phyloP scores from a whole-genome alignment of 106 monocot species.

The Platanthera zijinensis region DNA sequence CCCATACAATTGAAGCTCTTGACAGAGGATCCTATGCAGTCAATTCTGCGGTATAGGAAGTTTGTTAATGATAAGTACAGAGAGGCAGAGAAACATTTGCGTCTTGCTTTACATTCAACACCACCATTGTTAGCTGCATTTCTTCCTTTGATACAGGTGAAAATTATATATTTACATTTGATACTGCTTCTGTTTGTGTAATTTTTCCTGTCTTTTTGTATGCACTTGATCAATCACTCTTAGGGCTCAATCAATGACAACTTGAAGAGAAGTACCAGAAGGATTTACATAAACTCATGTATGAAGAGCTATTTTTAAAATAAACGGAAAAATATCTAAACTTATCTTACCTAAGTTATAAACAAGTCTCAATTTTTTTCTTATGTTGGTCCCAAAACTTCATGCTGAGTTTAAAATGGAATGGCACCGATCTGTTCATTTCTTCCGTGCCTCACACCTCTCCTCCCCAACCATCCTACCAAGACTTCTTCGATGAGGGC shows the following conservation, averaged over 20 bases:
- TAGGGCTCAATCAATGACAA: not conserved
- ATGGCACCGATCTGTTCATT: no score
- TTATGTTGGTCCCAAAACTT: no score
- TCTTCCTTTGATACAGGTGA: constrained; percentile 64
- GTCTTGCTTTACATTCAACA: constrained; percentile 52
- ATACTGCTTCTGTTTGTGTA: not conserved
- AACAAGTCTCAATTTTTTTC: no score
- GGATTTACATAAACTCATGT: no score
- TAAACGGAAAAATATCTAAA: no score
- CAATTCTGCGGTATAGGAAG: constrained; percentile 23
- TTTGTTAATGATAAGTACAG: constrained; percentile 33
- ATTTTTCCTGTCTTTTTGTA: not conserved
- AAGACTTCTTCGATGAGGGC: no score
- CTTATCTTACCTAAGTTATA: no score
- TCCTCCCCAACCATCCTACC: no score
- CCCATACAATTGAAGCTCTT: constrained; percentile 35
- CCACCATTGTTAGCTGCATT: constrained; percentile 58
- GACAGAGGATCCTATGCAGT: constrained; percentile 20
- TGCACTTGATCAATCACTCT: not conserved
- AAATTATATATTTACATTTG: not conserved
- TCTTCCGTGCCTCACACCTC: no score
- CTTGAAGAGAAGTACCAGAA: no score
- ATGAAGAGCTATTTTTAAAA: no score
- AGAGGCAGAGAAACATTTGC: constrained; percentile 56
- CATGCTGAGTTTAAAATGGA: no score